Evolutionary conservation across 805 yeast species (phyloP).

Genomic region (Barnettozyma siamensis): DNA sequence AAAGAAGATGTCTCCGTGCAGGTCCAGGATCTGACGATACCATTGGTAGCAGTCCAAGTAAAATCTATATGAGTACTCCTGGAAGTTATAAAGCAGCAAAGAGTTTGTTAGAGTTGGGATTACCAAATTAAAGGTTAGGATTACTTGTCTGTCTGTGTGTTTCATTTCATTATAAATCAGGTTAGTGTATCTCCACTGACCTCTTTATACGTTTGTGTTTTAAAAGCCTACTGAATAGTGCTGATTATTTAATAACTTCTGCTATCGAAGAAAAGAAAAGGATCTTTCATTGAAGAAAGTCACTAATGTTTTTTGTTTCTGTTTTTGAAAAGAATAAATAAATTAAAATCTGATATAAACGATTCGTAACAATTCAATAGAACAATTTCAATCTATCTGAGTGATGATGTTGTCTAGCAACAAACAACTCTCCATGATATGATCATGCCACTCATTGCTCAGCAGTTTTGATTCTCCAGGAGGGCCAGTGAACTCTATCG

Average conservation of each 20-base stretch:
- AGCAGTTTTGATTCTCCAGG: neutral
- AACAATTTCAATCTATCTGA: no score
- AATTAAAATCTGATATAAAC: no score
- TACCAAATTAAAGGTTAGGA: constrained; percentile 8
- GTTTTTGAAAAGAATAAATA: no score
- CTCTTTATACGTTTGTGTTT: neutral
- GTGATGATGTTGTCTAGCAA: constrained; percentile 19
- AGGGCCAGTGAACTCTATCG: constrained; percentile 14
- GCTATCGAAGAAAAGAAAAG: no score
- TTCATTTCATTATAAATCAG: no score
- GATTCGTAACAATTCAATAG: no score
- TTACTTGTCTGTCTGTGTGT: neutral
- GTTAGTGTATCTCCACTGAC: no score
- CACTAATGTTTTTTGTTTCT: no score
- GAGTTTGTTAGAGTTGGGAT: constrained; percentile 37
- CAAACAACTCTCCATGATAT: constrained; percentile 18
- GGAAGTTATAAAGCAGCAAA: constrained; percentile 44
- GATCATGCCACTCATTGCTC: constrained; percentile 19
- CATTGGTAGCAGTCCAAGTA: constrained; percentile 10
- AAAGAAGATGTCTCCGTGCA: neutral
- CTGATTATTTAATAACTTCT: no score
- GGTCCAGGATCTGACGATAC: neutral
- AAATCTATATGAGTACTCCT: constrained; percentile 33
- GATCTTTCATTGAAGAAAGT: no score
- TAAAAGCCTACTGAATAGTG: no score